phyloP scores from a whole-genome alignment of 495 filamentous ascomycete species.

The Aspergillus carlsbadensis region DNA sequence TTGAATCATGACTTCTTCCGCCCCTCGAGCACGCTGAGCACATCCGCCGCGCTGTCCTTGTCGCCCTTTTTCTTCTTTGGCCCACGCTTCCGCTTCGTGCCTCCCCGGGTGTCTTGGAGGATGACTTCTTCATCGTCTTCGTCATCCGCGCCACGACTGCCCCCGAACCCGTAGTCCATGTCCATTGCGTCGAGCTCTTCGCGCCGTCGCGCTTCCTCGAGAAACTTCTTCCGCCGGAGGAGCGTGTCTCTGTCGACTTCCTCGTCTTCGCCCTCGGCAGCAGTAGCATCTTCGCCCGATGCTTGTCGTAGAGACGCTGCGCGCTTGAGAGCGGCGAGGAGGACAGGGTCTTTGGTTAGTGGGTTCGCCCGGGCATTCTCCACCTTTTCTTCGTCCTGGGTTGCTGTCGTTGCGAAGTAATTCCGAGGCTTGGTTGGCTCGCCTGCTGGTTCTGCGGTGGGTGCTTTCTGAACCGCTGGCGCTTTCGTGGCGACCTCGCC shows the following conservation, averaged over 20 bases:
- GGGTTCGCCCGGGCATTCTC: constrained; percentile 37
- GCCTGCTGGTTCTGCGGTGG: constrained; percentile 24
- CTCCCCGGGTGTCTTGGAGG: constrained; percentile 59
- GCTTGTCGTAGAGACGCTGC: constrained; percentile 69
- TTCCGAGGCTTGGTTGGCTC: constrained; percentile 38
- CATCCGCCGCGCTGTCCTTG: constrained; percentile 75
- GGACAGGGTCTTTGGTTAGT: constrained; percentile 66
- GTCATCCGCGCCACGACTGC: constrained; percentile 75
- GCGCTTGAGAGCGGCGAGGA: constrained; percentile 82
- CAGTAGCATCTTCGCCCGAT: constrained; percentile 27
- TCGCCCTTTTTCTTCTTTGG: constrained; percentile 87
- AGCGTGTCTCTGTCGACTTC: constrained; percentile 50
- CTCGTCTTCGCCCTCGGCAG: constrained; percentile 26
- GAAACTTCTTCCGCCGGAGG: constrained; percentile 69
- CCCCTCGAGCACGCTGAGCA: constrained; percentile 75
- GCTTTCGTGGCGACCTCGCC: constrained; percentile 25
- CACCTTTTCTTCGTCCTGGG: constrained; percentile 14
- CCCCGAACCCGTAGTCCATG: constrained; percentile 92
- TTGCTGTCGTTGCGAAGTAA: constrained; percentile 35
- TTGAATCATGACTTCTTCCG: constrained; percentile 44
- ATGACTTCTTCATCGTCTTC: constrained; percentile 78
- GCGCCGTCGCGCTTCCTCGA: constrained; percentile 55
- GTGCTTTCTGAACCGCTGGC: not conserved
- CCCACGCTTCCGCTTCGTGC: constrained; percentile 72
- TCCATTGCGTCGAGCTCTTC: constrained; percentile 85